Conservation (phyloP, 23 red algal species). For the Gracilaria domingensis region DNA sequence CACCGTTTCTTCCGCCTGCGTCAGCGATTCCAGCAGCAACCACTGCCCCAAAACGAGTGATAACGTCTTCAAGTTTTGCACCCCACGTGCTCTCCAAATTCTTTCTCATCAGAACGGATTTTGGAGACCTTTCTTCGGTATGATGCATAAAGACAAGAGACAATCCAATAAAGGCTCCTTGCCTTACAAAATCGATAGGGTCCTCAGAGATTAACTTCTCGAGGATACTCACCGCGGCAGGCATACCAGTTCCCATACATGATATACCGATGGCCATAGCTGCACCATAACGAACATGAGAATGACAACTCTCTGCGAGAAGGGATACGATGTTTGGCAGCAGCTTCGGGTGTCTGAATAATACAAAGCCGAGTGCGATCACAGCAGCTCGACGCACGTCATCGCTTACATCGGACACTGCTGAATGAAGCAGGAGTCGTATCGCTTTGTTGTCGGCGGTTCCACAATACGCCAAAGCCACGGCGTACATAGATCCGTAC, state of each 20-base stretch:
- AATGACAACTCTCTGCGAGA: constrained; percentile 92
- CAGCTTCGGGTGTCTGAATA: constrained; percentile 84
- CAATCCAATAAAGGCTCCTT: constrained; percentile 94
- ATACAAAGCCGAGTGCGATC: constrained; percentile 89
- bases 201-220: constrained; percentile 81
- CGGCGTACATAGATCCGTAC: constrained; percentile 92
- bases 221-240: constrained; percentile 84
- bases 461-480: constrained; percentile 96
- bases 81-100: constrained; percentile 80
- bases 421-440: constrained; percentile 86
- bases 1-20: constrained; percentile 90
- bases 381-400: constrained; percentile 98
- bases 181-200: constrained; percentile 95
- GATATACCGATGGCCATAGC: constrained; percentile 97
- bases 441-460: constrained; percentile 94
- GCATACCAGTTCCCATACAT: constrained; percentile 90
- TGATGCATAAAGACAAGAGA: constrained; percentile 96
- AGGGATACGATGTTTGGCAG: constrained; percentile 87
- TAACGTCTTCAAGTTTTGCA: constrained; percentile 90
- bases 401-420: constrained; percentile 94
- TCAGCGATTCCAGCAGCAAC: constrained; percentile 89
- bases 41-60: constrained; percentile 95
- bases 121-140: constrained; percentile 72
- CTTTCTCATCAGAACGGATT: constrained; percentile 74
- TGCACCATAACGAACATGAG: constrained; percentile 96